phyloP scores from a whole-genome alignment of 192 early-diverging fungal species.

The Chytriomyces confervae region DNA sequence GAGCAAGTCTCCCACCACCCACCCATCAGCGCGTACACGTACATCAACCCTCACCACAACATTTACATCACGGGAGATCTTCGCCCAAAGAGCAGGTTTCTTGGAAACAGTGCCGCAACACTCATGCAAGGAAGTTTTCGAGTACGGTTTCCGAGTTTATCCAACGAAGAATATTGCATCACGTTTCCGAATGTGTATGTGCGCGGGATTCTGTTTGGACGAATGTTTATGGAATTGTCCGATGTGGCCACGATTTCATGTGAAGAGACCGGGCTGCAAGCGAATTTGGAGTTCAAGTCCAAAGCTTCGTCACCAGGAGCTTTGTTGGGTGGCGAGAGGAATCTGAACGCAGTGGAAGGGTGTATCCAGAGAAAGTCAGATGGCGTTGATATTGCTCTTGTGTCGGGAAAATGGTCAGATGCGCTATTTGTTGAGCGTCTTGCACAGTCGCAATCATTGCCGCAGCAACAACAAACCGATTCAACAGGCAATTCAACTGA shows the following conservation, averaged over 20 bases:
- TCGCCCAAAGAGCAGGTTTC: conserved; percentile 68
- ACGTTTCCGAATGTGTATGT: conserved; percentile 69
- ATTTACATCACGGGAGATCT: conserved; percentile 50
- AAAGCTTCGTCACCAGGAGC: conserved; percentile 70
- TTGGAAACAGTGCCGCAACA: conserved; percentile 74
- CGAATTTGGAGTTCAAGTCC: conserved; percentile 16
- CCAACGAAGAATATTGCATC: conserved; percentile 68
- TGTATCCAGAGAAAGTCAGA: conserved; percentile 42
- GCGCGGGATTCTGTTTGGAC: conserved; percentile 71
- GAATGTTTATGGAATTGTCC: conserved; percentile 64
- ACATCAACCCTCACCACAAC: conserved; percentile 66
- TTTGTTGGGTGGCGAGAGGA: conserved; percentile 66
- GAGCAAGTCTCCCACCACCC: conserved; percentile 98
- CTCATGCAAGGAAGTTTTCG: conserved; percentile 66
- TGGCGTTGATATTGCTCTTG: background rate
- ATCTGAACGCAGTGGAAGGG: conserved; percentile 63
- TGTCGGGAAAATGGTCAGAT: conserved; percentile 84
- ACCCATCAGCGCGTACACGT: conserved; percentile 77
- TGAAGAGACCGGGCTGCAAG: conserved; percentile 63
- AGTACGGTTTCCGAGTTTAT: conserved; percentile 47
- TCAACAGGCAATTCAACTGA: too few species aligned
- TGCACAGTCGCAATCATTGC: conserved; percentile 71
- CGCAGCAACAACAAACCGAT: conserved; percentile 64
- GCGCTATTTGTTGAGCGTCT: conserved; percentile 54
- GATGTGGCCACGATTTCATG: conserved; percentile 71